These are phyloP conservation scores for Rhytidiadelphus loreus DNA, from an alignment of 225 moss, liverwort and hornwort species.

Conservation along the genomic window DNA sequence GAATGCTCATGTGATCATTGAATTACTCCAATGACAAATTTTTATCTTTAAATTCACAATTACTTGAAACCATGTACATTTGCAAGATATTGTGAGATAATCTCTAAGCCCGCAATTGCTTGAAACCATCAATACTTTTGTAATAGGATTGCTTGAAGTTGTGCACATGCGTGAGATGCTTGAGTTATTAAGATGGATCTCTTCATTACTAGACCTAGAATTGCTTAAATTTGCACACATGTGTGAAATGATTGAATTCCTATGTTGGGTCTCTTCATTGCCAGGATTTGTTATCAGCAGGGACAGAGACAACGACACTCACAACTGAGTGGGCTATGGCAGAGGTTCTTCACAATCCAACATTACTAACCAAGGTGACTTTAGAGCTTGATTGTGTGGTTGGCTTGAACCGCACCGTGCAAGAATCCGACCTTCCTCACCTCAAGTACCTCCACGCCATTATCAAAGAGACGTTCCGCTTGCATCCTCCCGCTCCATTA, in stretches of 20 bases:
- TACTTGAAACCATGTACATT: not conserved
- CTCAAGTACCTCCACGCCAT: not conserved
- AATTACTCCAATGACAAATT: too few species aligned
- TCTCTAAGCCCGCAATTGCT: not conserved
- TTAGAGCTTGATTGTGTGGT: not conserved
- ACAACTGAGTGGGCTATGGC: not conserved
- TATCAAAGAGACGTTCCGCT: not conserved
- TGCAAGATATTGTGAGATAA: not conserved
- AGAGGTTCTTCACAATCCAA: not conserved
- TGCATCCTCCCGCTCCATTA: not conserved
- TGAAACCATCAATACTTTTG: not conserved
- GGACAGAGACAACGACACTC: not conserved
- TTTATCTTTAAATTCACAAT: too few species aligned
- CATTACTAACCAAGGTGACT: rapidly evolving
- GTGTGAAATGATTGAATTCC: not conserved
- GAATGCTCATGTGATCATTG: too few species aligned
- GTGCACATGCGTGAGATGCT: not conserved
- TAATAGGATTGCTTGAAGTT: not conserved
- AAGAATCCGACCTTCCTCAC: not conserved
- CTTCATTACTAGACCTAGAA: too few species aligned
- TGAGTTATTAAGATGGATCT: not conserved
- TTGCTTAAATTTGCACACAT: not conserved
- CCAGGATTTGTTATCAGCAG: not conserved
- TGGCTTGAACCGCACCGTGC: not conserved
- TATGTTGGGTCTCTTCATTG: too few species aligned